Evolutionary conservation across 2,329 filamentous ascomycete genomes (phyloP), one percentile per base, ranked within the genome.

Genomic region (Fusarium papillatum): DNA sequence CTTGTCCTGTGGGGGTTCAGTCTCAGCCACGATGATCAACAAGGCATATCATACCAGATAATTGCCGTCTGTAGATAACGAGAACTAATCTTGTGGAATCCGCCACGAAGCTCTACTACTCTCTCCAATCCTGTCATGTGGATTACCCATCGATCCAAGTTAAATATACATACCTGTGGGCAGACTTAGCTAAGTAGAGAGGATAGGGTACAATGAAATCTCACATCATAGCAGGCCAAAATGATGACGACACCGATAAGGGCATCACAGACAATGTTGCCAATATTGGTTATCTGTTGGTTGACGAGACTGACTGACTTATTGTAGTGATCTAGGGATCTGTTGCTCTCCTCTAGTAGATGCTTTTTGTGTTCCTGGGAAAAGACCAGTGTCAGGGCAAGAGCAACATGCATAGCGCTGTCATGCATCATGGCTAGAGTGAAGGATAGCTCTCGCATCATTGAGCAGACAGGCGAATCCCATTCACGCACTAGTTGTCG

Each of bases 321-420:
- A 29, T 64, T 64, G 41, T 64, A 64, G 19, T 64, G 61, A 7
- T 26, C 61, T 11, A 64, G 14, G 39, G 61, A 64, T 5, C 17
- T 29, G 13, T 61, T 39, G 26, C 22, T 29, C 24, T 61, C 59
- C 36, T 39, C 34, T 16, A 41, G 26, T 7, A 29, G 14, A 60
- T 24, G 19, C 38, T 43, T n/a, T 31, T 39, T 61, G 7, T 13
- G 24, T 17, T 41, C 24, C 19, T 41, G 22, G 19, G 36, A 19
- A 19, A 41, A 41, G 10, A 61, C 11, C 24, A 29, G 13, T 26
- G 26, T 41, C 7, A 39, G 11, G 1, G 59, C 59, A 19, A 61
- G 24, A 61, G 36, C 13, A 14, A 69, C 67, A 66, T 70, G 76
- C 50, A 63, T 75, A 10, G 38, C 72, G 24, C 68, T 72, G 31